These are phyloP conservation scores for Russula olivacea DNA, from an alignment of 768 basidiomycete genomes.

Conservation along the genomic window DNA sequence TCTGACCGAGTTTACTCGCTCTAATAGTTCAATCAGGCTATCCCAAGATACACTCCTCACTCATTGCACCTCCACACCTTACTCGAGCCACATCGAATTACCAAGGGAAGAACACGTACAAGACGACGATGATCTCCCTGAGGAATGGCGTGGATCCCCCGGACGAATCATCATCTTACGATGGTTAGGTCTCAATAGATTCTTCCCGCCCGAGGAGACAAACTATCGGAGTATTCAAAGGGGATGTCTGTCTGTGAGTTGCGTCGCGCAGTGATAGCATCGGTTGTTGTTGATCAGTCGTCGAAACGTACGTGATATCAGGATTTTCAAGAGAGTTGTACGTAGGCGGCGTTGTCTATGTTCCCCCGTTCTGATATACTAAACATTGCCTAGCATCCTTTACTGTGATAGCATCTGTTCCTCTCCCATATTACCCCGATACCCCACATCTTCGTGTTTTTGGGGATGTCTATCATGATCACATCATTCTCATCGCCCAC, in stretches of 20 bases:
- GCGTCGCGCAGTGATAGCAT: background rate
- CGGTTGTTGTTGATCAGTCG: background rate
- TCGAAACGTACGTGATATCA: constrained; percentile 28
- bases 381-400: constrained; percentile 49
- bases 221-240: constrained; percentile 39
- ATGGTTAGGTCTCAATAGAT: constrained; percentile 62
- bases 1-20: background rate
- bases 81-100: constrained; percentile 34
- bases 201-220: constrained; percentile 47
- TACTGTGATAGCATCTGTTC: constrained; percentile 48
- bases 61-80: constrained; percentile 46
- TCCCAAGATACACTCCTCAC: constrained; percentile 37
- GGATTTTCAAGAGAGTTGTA: constrained; percentile 77
- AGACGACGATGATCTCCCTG: constrained; percentile 16
- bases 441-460: constrained; percentile 42
- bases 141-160: constrained; percentile 26
- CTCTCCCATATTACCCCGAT: constrained; percentile 36
- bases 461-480: constrained; percentile 39
- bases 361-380: background rate
- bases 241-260: constrained; percentile 56
- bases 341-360: constrained; percentile 26
- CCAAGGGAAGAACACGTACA: constrained; percentile 27
- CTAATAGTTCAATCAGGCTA: constrained; percentile 7
- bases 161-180: constrained; percentile 58
- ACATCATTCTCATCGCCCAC: constrained; percentile 40